phyloP scores from a whole-genome alignment of 2,329 filamentous ascomycete genomes.

The Fusarium sp. region DNA sequence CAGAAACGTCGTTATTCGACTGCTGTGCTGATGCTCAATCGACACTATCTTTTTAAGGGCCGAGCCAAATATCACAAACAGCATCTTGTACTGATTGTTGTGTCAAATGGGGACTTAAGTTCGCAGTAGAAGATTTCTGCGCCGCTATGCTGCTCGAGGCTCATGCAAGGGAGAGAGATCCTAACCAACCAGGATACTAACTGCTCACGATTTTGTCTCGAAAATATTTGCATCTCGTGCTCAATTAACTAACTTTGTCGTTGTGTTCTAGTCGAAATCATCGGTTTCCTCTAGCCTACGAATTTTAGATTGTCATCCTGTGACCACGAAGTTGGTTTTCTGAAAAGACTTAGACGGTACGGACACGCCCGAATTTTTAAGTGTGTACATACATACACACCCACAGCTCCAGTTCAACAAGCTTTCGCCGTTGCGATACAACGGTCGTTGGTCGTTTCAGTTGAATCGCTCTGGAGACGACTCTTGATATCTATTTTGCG shows the following conservation, averaged over 20 bases:
- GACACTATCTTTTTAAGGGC: constrained; percentile 9
- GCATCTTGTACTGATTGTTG: neutral
- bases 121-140: constrained; percentile 27
- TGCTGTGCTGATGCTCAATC: constrained; percentile 2
- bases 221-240: constrained; percentile 20
- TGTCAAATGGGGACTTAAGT: constrained; percentile 16
- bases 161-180: constrained; percentile 41
- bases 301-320: constrained; percentile 26
- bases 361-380: constrained; percentile 26
- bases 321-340: constrained; percentile 34
- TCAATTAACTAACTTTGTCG: constrained; percentile 37
- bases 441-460: constrained; percentile 19
- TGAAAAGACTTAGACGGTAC: constrained; percentile 11
- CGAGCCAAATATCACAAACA: neutral
- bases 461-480: constrained; percentile 5
- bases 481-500: neutral
- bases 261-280: constrained; percentile 30
- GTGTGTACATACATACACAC: constrained; percentile 28
- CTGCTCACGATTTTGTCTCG: constrained; percentile 35
- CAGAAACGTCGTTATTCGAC: constrained; percentile 6
- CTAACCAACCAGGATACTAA: constrained; percentile 31
- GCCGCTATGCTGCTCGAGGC: constrained; percentile 30
- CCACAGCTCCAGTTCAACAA: constrained; percentile 31
- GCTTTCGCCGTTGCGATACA: constrained; percentile 35
- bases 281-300: constrained; percentile 12